Conservation (phyloP, 805 yeast species). For the Nakazawaea holstii region DNA sequence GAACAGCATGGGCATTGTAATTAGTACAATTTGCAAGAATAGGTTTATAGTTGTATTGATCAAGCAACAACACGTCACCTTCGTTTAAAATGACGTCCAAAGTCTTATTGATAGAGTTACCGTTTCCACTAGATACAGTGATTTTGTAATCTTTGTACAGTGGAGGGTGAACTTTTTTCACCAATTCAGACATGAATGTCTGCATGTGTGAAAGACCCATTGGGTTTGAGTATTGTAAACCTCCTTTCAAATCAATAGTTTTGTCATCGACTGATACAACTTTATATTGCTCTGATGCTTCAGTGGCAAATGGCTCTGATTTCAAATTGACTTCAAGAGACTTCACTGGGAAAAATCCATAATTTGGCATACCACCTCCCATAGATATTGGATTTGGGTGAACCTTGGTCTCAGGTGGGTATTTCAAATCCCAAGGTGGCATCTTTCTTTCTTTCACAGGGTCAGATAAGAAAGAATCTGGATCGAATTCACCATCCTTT, state of each 20-base stretch:
- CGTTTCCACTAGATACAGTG: constrained; percentile 45
- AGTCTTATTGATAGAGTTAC: constrained; percentile 49
- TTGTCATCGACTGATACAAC: background rate
- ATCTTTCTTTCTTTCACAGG: background rate
- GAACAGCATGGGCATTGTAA: constrained; percentile 42
- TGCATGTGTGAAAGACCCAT: constrained; percentile 15
- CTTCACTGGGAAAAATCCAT: constrained; percentile 55
- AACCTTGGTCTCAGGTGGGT: constrained; percentile 26
- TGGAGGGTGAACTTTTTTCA: constrained; percentile 38
- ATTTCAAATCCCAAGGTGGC: constrained; percentile 4
- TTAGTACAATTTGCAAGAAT: constrained; percentile 34
- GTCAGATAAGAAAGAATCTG: background rate
- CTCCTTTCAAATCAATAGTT: constrained; percentile 7
- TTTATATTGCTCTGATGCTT: background rate
- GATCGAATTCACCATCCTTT: background rate
- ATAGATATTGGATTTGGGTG: constrained; percentile 48
- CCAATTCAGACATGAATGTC: constrained; percentile 33
- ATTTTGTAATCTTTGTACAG: constrained; percentile 41
- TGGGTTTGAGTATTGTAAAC: constrained; percentile 10
- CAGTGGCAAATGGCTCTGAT: constrained; percentile 36
- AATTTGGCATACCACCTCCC: constrained; percentile 57
- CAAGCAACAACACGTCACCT: constrained; percentile 46
- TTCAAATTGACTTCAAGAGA: constrained; percentile 42
- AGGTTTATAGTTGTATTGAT: constrained; percentile 54
- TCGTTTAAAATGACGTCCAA: constrained; percentile 44